Conservation (phyloP, 2,329 filamentous ascomycete species). For the Pseudophaeomoniella oleicola region DNA sequence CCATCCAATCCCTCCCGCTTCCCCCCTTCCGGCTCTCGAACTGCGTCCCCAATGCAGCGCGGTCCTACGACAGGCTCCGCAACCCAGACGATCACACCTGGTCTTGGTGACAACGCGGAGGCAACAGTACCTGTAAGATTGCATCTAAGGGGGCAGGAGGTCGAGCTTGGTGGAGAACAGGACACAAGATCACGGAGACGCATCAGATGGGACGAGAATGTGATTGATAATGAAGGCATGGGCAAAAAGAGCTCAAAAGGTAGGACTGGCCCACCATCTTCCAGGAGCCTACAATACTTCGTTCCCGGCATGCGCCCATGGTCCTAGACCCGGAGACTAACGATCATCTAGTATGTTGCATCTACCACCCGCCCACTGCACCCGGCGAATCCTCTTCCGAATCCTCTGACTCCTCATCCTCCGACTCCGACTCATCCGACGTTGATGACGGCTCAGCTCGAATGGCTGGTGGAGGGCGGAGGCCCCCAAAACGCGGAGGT, state of each 20-base stretch:
- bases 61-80: background rate
- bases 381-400: conserved; percentile 64
- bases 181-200: conserved; percentile 4
- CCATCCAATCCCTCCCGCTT: too few relatives aligned
- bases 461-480: conserved; percentile 13
- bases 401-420: conserved; percentile 37
- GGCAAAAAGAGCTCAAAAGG: conserved; percentile 92
- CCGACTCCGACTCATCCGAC: conserved; percentile 30
- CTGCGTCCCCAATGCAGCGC: too few relatives aligned
- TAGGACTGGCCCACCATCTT: conserved; percentile 28
- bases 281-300: too few relatives aligned
- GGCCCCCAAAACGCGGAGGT: conserved; percentile 9
- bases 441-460: conserved; percentile 17
- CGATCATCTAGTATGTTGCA: conserved; percentile 98
- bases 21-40: too few relatives aligned
- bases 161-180: background rate
- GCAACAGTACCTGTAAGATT: background rate
- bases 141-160: background rate
- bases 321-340: too few relatives aligned
- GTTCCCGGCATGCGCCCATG: too few relatives aligned
- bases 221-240: conserved; percentile 89
- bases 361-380: conserved; percentile 76
- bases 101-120: background rate
- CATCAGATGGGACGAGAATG: conserved; percentile 85
- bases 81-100: background rate